Evolutionary conservation across 1,139 yeast genomes (phyloP), one percentile per base, ranked within the genome.

Genomic region (Torulaspora pretoriensis): DNA sequence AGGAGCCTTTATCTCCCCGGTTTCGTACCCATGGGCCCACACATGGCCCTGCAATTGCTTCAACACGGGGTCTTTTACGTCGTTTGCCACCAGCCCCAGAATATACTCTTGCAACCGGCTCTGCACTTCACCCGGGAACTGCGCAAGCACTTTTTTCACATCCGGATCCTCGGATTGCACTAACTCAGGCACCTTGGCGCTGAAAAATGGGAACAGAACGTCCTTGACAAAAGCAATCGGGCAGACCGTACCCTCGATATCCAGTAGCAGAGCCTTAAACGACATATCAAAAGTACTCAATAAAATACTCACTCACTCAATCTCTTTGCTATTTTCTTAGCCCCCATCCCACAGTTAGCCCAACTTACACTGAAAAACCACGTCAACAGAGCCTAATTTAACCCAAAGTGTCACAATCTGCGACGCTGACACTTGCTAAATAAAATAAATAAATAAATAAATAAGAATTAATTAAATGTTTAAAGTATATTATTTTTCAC

Each of bases 181-280:
- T 24, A 56, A 23, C n/a, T 43, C 40, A 14, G 51, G 49, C 6
- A 72, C 50, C 38, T 69, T 57, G 4, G 51, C 36, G 7, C 72
- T 53, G 50, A 75, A 75, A 46, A 64, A 69, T 2, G 80, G 78
- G 56, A 78, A 83, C 35, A 89, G 68, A 3, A 68, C 70, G 30
- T 85, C 90, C 58, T 85, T 84, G 32, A 89, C 97, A 59, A 88
- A 89, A 1, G 89, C 74, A 27, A 89, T 88, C 2, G 96, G 90
- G 61, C 97, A 89, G 17, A 90, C 79, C 0, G 97, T 89, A 14
- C 97, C 97, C 61, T 90, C 97, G 23, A 88, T 87, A 56, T 88
- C 97, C 8, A 87, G 69, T 34, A 46, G 13, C 25, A 41, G 35
- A 19, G 43, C 41, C 25, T 39, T 33, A 36, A 26, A 38, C 25